Conservation (phyloP, 371 early-diverging fungal genomes). For the Mucor plumbeus region DNA sequence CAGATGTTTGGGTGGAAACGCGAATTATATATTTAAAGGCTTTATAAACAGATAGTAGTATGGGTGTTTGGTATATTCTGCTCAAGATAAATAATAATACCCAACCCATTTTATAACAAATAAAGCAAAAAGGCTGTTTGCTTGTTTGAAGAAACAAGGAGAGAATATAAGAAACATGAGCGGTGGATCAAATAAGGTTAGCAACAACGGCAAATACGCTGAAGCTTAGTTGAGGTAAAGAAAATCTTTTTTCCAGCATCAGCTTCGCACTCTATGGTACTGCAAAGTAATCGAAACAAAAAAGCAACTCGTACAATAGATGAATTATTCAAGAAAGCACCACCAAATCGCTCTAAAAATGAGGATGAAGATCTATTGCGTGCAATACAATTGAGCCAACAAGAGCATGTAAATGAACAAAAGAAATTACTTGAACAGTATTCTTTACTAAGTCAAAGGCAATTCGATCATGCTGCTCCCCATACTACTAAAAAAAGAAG, state of each 20-base stretch:
- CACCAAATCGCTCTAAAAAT: neutral
- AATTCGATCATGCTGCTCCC: neutral
- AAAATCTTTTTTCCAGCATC: conserved; percentile 1
- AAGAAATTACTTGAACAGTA: conserved; percentile 15
- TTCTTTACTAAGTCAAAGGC: neutral
- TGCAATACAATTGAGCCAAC: conserved; percentile 23
- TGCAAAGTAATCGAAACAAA: neutral
- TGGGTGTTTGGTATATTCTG: conserved; percentile 57
- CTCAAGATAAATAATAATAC: conserved; percentile 52
- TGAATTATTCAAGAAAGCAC: neutral
- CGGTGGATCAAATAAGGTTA: neutral
- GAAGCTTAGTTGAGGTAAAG: neutral
- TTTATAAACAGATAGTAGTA: conserved; percentile 57
- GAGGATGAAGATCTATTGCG: conserved; percentile 15
- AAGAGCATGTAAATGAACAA: conserved; percentile 30
- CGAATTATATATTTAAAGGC: conserved; percentile 58
- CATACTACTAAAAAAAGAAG: neutral
- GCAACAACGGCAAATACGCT: neutral
- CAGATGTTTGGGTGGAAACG: conserved; percentile 59
- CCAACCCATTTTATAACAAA: conserved; percentile 40
- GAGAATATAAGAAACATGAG: neutral
- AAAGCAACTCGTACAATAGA: conserved; percentile 5
- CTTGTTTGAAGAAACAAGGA: neutral
- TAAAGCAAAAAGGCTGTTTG: conserved; percentile 2
- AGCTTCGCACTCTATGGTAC: neutral